Evolutionary conservation across 2,329 filamentous ascomycete species (phyloP), one percentile per base, ranked within the genome.

Genomic region (Ramularia endophylla): DNA sequence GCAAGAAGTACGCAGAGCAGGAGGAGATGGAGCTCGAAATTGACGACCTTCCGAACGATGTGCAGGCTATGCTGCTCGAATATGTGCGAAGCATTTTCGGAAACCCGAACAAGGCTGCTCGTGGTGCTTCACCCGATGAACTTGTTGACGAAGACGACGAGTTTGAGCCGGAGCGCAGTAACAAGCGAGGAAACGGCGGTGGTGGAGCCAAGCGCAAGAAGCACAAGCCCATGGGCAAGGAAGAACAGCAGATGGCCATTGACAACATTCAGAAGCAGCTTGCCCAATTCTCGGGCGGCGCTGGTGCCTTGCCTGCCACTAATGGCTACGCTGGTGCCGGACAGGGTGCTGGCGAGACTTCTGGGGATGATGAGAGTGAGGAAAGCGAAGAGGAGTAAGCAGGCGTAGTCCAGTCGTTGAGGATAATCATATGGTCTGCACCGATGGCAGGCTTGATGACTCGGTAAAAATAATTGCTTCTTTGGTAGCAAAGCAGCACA

Each of bases 181-280:
- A 38, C 30, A 44, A 44, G 18, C 38, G 47, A 17, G 48, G 61
- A 40, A 59, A 55, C 50, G 52, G 67, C 55, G 57, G 65, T 17
- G 60, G 64, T 16, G 67, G 66, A 48, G 39, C 40, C 40, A 80
- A 80, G 64, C 74, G 76, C 39, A 81, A 80, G 68, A 84, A 84
- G 71, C 84, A 85, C 63, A 85, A 85, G 70, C 82, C 82, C 1
- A 86, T 86, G 82, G 81, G 78, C 64, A 83, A 83, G 65, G 67
- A 69, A 25, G 81, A 85, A 63, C 82, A 86, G 64, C 80, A 84
- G 57, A 72, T 75, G 30, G 80, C 77, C 50, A 82, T 86, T 54
- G 70, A 75, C 50, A 70, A 78, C 59, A 71, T 85, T 17, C 73
- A 77, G 51, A 73, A 77, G 58, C 73, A 79, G 48, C 70, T 81